Evolutionary conservation across 2,329 filamentous ascomycete species (phyloP).

Genomic region (Camptophora hylomeconis): DNA sequence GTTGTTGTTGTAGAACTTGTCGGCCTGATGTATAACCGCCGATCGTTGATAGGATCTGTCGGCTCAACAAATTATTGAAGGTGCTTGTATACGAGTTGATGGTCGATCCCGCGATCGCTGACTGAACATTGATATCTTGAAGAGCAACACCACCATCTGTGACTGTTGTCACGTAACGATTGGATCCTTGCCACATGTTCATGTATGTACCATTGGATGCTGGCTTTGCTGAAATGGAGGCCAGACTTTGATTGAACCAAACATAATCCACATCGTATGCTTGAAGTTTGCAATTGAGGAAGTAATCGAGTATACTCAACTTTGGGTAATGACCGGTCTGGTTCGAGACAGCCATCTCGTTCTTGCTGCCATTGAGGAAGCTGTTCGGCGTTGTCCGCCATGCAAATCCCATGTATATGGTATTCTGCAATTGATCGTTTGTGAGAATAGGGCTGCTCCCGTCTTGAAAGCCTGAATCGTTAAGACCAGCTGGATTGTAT

Average conservation of each 20-base stretch:
- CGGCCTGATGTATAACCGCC: constrained; percentile 12
- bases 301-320: constrained; percentile 9
- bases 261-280: constrained; percentile 13
- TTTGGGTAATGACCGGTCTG: constrained; percentile 7
- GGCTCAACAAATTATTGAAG: constrained; percentile 7
- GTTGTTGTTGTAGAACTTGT: constrained; percentile 11
- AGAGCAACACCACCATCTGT: constrained; percentile 11
- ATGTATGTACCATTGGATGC: constrained; percentile 13
- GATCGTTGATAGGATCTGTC: constrained; percentile 13
- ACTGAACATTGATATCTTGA: constrained; percentile 10
- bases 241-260: constrained; percentile 10
- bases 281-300: constrained; percentile 12
- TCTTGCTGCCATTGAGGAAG: constrained; percentile 9
- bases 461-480: constrained; percentile 6
- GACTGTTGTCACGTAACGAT: constrained; percentile 7
- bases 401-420: constrained; percentile 12
- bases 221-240: constrained; percentile 6
- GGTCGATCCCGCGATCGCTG: constrained; percentile 7
- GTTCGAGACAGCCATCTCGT: constrained; percentile 7
- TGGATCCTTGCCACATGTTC: constrained; percentile 14
- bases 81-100: not conserved
- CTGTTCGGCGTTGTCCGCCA: constrained; percentile 7
- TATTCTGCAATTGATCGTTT: constrained; percentile 14
- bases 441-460: constrained; percentile 3
- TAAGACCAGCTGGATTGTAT: constrained; percentile 12